These are phyloP conservation scores for Boletus patriciae DNA, from an alignment of 768 basidiomycete species.

Conservation along the genomic window DNA sequence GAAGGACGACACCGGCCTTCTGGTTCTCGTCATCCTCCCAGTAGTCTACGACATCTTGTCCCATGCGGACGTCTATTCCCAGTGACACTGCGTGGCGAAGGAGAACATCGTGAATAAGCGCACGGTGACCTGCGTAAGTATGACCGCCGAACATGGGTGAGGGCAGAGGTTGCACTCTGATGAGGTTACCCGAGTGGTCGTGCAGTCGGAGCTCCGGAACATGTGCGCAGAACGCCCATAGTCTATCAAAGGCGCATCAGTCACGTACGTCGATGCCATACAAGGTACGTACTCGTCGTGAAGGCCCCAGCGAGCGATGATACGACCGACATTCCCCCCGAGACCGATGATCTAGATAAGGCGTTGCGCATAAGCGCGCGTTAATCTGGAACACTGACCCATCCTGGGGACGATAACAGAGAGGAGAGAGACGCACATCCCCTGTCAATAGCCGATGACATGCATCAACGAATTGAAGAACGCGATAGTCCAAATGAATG, in stretches of 20 bases:
- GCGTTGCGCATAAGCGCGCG: neutral
- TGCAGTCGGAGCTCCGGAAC: conserved; percentile 12
- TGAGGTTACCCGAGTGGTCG: conserved; percentile 23
- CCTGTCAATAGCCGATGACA: neutral
- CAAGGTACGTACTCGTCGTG: conserved; percentile 21
- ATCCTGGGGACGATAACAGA: too few species aligned
- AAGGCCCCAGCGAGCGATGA: conserved; percentile 31
- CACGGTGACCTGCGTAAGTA: conserved; percentile 26
- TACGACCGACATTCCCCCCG: conserved; percentile 26
- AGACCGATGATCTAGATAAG: conserved; percentile 21
- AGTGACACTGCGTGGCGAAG: conserved; percentile 22
- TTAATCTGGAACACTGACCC: neutral
- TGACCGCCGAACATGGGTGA: conserved; percentile 14
- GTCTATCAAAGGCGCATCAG: conserved; percentile 1
- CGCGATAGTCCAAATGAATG: too few species aligned
- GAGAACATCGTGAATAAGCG: conserved; percentile 23
- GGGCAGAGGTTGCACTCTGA: conserved; percentile 19
- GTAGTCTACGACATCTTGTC: conserved; percentile 24
- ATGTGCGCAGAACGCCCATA: conserved; percentile 22
- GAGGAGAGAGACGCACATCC: neutral
- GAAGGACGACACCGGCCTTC: conserved; percentile 17
- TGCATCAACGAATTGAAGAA: neutral
- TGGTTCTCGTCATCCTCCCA: conserved; percentile 11
- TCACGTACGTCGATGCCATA: neutral
- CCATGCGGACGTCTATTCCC: conserved; percentile 25